These are phyloP conservation scores for Penicillium canescens DNA, from an alignment of 495 filamentous ascomycete species.

Conservation along the genomic window DNA sequence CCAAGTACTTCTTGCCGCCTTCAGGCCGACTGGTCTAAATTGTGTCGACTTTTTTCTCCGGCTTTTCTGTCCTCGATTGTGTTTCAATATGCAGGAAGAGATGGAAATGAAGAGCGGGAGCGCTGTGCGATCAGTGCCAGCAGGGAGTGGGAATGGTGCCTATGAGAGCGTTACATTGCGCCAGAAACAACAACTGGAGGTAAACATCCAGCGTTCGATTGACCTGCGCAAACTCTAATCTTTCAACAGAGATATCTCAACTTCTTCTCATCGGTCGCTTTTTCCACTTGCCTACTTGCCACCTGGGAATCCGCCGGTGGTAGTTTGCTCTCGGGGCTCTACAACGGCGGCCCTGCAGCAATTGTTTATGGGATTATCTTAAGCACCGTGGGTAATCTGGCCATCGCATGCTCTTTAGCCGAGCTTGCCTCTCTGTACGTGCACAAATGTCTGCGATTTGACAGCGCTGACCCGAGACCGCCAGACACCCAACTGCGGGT, in stretches of 20 bases:
- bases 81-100: constrained; percentile 22
- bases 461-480: constrained; percentile 3
- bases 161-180: constrained; percentile 19
- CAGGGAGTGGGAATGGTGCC: constrained; percentile 8
- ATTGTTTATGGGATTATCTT: constrained; percentile 34
- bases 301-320: constrained; percentile 38
- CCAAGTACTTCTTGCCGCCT: constrained; percentile 9
- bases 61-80: background rate
- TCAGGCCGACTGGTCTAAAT: background rate
- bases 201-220: constrained; percentile 2
- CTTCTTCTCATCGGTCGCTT: constrained; percentile 34
- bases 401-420: constrained; percentile 28
- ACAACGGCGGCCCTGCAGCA: constrained; percentile 31
- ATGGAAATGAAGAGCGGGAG: constrained; percentile 25
- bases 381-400: constrained; percentile 24
- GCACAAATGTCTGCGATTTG: background rate
- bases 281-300: constrained; percentile 32
- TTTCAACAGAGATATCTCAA: constrained; percentile 34
- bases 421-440: constrained; percentile 41
- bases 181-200: constrained; percentile 28
- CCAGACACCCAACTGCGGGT: constrained; percentile 33
- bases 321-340: constrained; percentile 25
- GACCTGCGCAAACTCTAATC: constrained; percentile 1
- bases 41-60: constrained; percentile 1
- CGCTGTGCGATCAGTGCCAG: constrained; percentile 19